Evolutionary conservation across 352 stramenopile species (phyloP).

Genomic region (Phytophthora megakarya): DNA sequence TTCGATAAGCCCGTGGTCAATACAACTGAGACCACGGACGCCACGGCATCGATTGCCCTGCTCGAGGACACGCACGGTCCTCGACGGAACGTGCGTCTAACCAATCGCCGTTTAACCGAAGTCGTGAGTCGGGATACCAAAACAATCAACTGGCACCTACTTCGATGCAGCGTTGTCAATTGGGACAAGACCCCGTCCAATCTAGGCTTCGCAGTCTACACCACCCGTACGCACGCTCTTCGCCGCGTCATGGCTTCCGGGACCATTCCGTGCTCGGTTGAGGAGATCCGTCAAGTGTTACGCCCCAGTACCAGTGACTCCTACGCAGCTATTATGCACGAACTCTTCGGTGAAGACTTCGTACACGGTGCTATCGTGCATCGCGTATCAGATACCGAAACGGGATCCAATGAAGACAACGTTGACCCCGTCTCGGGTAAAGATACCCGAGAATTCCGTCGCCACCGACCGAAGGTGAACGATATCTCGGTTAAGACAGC

Average conservation of each 20-base stretch:
- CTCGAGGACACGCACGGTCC: conserved; percentile 7
- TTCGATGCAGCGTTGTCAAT: conserved; percentile 29
- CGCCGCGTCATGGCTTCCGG: conserved; percentile 33
- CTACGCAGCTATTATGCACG: conserved; percentile 40
- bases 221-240: conserved; percentile 21
- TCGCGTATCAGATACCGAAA: conserved; percentile 9
- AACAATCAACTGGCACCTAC: conserved; percentile 40
- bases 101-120: conserved; percentile 37
- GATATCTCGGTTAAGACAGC: conserved; percentile 26
- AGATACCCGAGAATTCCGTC: background rate
- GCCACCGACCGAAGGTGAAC: conserved; percentile 10
- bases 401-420: background rate
- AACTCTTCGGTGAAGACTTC: conserved; percentile 39
- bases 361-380: conserved; percentile 44
- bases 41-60: conserved; percentile 17
- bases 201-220: conserved; percentile 41
- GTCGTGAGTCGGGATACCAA: conserved; percentile 27
- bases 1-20: background rate
- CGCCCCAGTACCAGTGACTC: conserved; percentile 21
- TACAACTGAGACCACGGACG: conserved; percentile 3
- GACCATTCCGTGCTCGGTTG: conserved; percentile 35
- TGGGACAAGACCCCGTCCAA: conserved; percentile 35
- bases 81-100: conserved; percentile 41
- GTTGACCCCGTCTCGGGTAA: background rate
- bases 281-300: conserved; percentile 38